Percentiles rank a stretch among this genome's conserved stretches.
phyloP scores from a whole-genome alignment of 1,284 basidiomycete genomes.

The Irpex rosettiformis region DNA sequence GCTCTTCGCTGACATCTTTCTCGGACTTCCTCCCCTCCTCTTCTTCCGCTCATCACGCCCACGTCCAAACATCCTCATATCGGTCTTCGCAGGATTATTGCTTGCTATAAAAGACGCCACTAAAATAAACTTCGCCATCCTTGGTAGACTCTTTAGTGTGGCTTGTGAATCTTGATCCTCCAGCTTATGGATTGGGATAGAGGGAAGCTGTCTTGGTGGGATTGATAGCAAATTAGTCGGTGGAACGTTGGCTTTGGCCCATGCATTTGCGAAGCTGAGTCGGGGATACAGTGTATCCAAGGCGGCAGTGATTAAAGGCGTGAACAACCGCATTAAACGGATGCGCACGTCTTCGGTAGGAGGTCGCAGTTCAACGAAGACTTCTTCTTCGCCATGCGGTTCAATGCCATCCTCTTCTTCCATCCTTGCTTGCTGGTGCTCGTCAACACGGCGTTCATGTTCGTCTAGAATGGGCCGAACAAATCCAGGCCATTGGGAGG shows the following conservation, averaged over 20 bases:
- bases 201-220: slow-evolving; percentile 13
- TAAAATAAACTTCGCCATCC: slow-evolving; percentile 73
- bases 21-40: slow-evolving; percentile 39
- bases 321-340: slow-evolving; percentile 59
- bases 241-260: slow-evolving; percentile 47
- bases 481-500: slow-evolving; percentile 79
- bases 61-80: slow-evolving; percentile 78
- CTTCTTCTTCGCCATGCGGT: slow-evolving; percentile 5
- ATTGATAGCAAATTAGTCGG: slow-evolving; percentile 32
- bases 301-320: slow-evolving; percentile 53
- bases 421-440: not conserved
- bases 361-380: slow-evolving; percentile 25
- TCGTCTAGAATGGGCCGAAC: slow-evolving; percentile 62
- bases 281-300: slow-evolving; percentile 67
- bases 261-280: slow-evolving; percentile 53
- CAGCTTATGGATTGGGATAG: slow-evolving; percentile 9
- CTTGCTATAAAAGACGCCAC: slow-evolving; percentile 84
- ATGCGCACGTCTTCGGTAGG: slow-evolving; percentile 58
- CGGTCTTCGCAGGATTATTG: slow-evolving; percentile 81
- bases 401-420: not conserved
- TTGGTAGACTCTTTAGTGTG: slow-evolving; percentile 38
- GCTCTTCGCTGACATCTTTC: slow-evolving; percentile 33
- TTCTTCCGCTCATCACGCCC: slow-evolving; percentile 66
- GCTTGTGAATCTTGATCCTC: slow-evolving; percentile 13
- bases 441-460: slow-evolving; percentile 28